These are phyloP conservation scores for Ogataea nakhonphanomensis DNA, from an alignment of 805 yeast genomes.

Conservation along the genomic window DNA sequence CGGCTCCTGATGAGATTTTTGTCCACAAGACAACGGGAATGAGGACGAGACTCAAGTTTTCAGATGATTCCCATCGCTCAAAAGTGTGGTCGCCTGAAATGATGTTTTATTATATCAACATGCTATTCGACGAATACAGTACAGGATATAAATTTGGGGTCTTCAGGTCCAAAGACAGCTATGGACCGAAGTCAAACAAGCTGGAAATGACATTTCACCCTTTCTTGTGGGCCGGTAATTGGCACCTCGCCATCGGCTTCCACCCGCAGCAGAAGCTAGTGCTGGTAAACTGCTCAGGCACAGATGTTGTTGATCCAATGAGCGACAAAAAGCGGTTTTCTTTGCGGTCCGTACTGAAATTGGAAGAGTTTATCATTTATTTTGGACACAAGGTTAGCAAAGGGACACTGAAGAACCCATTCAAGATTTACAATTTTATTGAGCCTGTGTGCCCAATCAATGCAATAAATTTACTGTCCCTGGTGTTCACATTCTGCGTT, in stretches of 20 bases:
- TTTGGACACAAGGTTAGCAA: constrained; percentile 29
- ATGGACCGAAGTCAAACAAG: constrained; percentile 27
- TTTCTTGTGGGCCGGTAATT: constrained; percentile 29
- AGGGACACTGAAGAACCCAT: constrained; percentile 28
- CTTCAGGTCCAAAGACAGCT: constrained; percentile 21
- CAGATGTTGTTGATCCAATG: too few species aligned
- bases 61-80: constrained; percentile 29
- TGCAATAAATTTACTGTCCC: constrained; percentile 29
- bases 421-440: constrained; percentile 19
- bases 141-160: constrained; percentile 19
- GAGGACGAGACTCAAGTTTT: constrained; percentile 24
- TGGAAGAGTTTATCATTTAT: constrained; percentile 28
- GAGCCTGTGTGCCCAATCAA: constrained; percentile 26
- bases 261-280: constrained; percentile 23
- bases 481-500: constrained; percentile 30
- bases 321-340: constrained; percentile 19
- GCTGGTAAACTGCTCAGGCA: constrained; percentile 27
- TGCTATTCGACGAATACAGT: constrained; percentile 26
- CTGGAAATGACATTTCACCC: constrained; percentile 31
- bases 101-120: constrained; percentile 29
- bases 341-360: constrained; percentile 20
- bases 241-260: constrained; percentile 35
- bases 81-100: constrained; percentile 29
- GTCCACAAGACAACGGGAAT: constrained; percentile 26
- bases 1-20: constrained; percentile 27